phyloP scores from a whole-genome alignment of 2,329 filamentous ascomycete species.

The Phialemoniopsis sp. region DNA sequence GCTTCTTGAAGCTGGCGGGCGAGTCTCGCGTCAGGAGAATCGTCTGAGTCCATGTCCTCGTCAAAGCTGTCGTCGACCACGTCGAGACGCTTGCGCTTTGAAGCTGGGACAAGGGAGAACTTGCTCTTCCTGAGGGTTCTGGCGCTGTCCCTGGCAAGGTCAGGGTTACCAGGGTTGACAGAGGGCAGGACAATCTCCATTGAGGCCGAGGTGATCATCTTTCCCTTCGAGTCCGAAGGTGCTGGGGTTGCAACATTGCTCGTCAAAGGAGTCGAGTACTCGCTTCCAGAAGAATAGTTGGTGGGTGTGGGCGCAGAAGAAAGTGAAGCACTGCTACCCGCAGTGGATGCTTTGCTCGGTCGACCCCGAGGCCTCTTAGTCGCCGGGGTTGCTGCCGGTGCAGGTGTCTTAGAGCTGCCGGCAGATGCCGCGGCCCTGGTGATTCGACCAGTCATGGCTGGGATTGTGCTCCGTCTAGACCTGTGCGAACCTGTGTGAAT shows the following conservation, averaged over 20 bases:
- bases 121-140: constrained; percentile 42
- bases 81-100: constrained; percentile 34
- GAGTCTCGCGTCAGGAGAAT: constrained; percentile 42
- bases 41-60: constrained; percentile 29
- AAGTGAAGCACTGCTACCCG: constrained; percentile 20
- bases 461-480: too few relatives aligned
- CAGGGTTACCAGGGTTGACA: constrained; percentile 17
- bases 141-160: constrained; percentile 40
- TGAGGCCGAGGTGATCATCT: constrained; percentile 13
- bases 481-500: too few relatives aligned
- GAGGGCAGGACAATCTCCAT: constrained; percentile 28
- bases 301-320: constrained; percentile 30
- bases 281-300: constrained; percentile 26
- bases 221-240: constrained; percentile 12
- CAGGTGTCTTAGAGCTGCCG: not conserved
- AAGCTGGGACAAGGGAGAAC: constrained; percentile 35
- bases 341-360: constrained; percentile 15
- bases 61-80: constrained; percentile 37
- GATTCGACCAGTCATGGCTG: not conserved
- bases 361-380: constrained; percentile 21
- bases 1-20: constrained; percentile 54
- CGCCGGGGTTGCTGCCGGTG: not conserved
- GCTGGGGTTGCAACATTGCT: constrained; percentile 35
- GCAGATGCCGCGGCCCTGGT: constrained; percentile 9
- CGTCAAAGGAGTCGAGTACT: constrained; percentile 37